phyloP scores from a whole-genome alignment of 495 filamentous ascomycete genomes.

The Xylaria longipes region DNA sequence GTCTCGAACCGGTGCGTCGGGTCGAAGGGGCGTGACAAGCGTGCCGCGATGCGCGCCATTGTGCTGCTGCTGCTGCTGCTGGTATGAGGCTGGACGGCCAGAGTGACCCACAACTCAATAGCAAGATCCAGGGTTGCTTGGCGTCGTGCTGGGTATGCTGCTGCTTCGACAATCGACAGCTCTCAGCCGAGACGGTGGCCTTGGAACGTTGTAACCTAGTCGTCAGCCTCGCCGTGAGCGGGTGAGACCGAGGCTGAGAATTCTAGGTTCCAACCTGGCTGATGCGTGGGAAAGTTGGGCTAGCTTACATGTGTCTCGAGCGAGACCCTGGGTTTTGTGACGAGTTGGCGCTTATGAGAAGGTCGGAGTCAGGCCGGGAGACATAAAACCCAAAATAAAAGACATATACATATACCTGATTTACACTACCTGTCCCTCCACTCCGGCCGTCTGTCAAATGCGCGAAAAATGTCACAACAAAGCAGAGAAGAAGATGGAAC shows the following conservation, averaged over 20 bases:
- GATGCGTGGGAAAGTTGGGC: neutral
- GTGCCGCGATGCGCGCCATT: neutral
- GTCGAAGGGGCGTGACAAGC: slow-evolving; percentile 43
- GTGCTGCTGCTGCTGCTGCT: no score
- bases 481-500: neutral
- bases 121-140: neutral
- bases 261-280: neutral
- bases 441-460: neutral
- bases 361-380: no score
- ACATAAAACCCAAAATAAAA: neutral
- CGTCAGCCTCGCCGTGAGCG: neutral
- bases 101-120: no score
- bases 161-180: neutral
- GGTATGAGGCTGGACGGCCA: no score
- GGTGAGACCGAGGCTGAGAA: neutral
- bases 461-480: neutral
- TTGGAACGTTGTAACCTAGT: neutral
- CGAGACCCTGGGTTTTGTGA: neutral
- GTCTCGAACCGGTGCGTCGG: slow-evolving; percentile 70
- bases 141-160: neutral
- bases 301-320: neutral
- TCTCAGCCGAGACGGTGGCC: no score
- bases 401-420: neutral
- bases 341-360: neutral
- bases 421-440: neutral